A percentile compares a stretch with the other conserved stretches of the same genome.
phyloP scores from a whole-genome alignment of 352 stramenopile species.

The Globisporangium paroecandrum region DNA sequence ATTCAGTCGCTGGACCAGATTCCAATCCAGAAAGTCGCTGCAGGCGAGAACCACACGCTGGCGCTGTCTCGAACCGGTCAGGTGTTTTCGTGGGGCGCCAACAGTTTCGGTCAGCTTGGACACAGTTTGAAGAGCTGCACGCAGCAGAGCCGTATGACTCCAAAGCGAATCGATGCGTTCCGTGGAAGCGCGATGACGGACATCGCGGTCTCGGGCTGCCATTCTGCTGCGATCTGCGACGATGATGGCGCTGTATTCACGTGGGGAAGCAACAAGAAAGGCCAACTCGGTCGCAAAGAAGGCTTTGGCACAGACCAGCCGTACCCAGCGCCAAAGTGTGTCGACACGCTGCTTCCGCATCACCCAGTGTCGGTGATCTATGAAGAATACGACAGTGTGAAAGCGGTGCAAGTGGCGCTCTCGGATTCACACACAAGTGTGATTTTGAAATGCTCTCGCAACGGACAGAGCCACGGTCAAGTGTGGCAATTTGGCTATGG shows the following conservation, averaged over 20 bases:
- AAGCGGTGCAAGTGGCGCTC: conserved; percentile 48
- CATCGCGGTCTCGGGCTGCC: conserved; percentile 68
- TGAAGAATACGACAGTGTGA: conserved; percentile 45
- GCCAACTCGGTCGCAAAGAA: conserved; percentile 78
- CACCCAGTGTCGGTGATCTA: conserved; percentile 63
- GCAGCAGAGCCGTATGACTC: conserved; percentile 51
- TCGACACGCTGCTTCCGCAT: conserved; percentile 52
- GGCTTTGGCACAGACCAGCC: conserved; percentile 63
- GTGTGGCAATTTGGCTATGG: conserved; percentile 82
- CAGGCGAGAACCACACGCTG: conserved; percentile 80
- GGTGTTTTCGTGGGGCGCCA: conserved; percentile 82
- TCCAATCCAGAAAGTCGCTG: conserved; percentile 60
- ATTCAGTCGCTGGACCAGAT: conserved; percentile 46
- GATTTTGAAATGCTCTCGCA: conserved; percentile 51
- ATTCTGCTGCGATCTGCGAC: conserved; percentile 64
- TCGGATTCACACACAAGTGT: conserved; percentile 76
- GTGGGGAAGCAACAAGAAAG: conserved; percentile 79
- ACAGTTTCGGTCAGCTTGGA: conserved; percentile 76
- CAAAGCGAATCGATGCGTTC: conserved; percentile 75
- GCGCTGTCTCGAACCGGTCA: conserved; percentile 62
- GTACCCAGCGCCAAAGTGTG: conserved; percentile 46
- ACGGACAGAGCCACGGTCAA: conserved; percentile 55
- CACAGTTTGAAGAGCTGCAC: conserved; percentile 57
- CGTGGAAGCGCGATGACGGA: conserved; percentile 44
- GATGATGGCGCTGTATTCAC: conserved; percentile 57